Percentiles rank a stretch among this genome's conserved stretches.
These are phyloP conservation scores for Leccinum variicolor DNA, from an alignment of 768 basidiomycete genomes.

Conservation along the genomic window DNA sequence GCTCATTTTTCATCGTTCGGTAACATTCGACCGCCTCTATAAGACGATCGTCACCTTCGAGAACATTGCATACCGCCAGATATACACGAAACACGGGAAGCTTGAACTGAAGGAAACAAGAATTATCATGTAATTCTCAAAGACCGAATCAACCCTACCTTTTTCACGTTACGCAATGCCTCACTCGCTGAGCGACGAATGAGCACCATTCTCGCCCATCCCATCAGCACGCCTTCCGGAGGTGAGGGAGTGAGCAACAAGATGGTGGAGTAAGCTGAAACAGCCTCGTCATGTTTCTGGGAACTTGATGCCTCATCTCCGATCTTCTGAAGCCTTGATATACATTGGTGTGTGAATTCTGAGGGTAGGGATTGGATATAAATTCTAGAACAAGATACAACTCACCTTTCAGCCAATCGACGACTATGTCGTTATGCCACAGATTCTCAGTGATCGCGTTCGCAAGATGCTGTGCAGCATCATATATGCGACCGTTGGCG, in stretches of 20 bases:
- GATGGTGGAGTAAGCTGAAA: too few species aligned
- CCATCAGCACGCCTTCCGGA: too few species aligned
- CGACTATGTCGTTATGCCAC: background rate
- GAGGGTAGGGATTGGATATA: background rate
- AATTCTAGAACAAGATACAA: background rate
- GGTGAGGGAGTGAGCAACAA: too few species aligned
- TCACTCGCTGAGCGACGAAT: background rate
- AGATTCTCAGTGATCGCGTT: background rate
- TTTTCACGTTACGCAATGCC: background rate
- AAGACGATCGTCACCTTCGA: background rate
- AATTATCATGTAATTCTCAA: background rate
- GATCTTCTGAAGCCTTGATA: too few species aligned
- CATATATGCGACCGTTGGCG: background rate
- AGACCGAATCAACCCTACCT: background rate
- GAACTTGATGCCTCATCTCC: too few species aligned
- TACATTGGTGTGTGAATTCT: too few species aligned
- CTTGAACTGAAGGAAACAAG: background rate
- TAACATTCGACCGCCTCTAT: background rate
- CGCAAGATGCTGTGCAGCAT: background rate
- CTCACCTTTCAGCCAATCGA: background rate
- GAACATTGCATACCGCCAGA: background rate
- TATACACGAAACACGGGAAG: background rate
- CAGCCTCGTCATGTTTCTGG: too few species aligned
- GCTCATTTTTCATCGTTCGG: background rate
- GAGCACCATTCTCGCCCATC: background rate